Evolutionary conservation across 352 stramenopile species (phyloP), one percentile per base, ranked within the genome.

Genomic region (Globisporangium polare): DNA sequence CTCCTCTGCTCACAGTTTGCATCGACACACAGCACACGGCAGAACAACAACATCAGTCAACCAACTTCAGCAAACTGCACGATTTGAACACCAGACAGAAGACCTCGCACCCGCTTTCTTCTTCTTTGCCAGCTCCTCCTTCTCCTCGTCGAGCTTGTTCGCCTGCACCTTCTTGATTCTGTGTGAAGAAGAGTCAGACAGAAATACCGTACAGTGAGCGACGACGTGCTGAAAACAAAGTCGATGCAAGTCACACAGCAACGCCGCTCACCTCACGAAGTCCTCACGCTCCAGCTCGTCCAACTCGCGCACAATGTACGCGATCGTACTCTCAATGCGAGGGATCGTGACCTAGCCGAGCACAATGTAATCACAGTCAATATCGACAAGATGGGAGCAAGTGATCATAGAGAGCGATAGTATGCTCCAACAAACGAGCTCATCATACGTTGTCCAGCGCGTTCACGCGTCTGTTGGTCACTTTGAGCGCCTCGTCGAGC

Each of bases 401-500:
- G 31, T 47, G 12, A 46, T 24, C 0, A 26, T 26, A 43, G 18
- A 64, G 12, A 12, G 18, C n/a, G 10, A 26, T 20, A 50, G 18
- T 13, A 24, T n/a, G 6, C n/a, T 12, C 12, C 12, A 12, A 39
- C 9, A 68, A 45, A 20, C 15, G 5, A 45, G 20, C 39, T 20
- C 39, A 13, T 20, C 79, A 46, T 60, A 90, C 83, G 72, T 99
- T 99, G 69, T 99, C 97, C 73, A 99, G 83, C 18, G 97, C 97
- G 77, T 99, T 99, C 50, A 99, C 97, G 76, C 97, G 94, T 62
- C 97, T 92, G 80, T 99, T 99, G 22, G 97, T 99, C 46, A 99
- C 89, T 77, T 98, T 98, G 46, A 98, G 70, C 15, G 97, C 97
- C 77, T 99, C 97, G 73, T 99, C 97, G 57, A 99, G 87, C 29